Base-by-base conservation (phyloP, 805 yeast genomes). In the Hanseniaspora thailandica region DNA sequence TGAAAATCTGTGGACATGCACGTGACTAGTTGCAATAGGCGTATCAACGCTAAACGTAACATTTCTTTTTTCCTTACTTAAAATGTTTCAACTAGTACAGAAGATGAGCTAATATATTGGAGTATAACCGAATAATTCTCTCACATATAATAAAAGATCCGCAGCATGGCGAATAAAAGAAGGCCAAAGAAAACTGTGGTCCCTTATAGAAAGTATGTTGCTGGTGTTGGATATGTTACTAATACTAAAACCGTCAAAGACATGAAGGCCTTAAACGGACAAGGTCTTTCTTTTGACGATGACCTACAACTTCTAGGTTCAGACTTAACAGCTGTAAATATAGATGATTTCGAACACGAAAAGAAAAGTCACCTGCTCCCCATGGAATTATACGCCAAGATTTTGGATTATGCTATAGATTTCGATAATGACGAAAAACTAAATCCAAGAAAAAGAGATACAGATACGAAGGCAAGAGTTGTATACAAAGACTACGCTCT, bases 101-200 rank as follows among this genome's bases (percentile, higher is more conserved):
- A 4, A 30, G 33, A 30, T 30, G 8, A 30, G 33, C 12, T 30
- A 30, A 30, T 13, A 30, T 10, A 6, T 10, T 30, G 12, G 13
- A 30, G 33, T 13, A n/a, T n/a, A n/a, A n/a, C n/a, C n/a, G n/a
- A n/a, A n/a, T 33, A 33, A n/a, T 33, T 33, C 36, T 19, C 36
- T 36, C 13, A 12, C n/a, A n/a, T n/a, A n/a, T n/a, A n/a, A n/a
- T n/a, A n/a, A n/a, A n/a, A n/a, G n/a, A n/a, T n/a, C n/a, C n/a
- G n/a, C 12, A 8, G 28, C 69, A 88, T 88, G 82, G 96, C 88
- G 33, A 88, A 88, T 68, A 88, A 87, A 67, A 70, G 89, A 62
- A 76, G 97, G 65, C 88, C 96, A 10, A 84, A 83, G 72, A 84
- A 88, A 73, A 72, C 76, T 45, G 80, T 82, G 57, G 87, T 88